A percentile compares a stretch with the other conserved stretches of the same genome.
Evolutionary conservation across 2,329 filamentous ascomycete genomes (phyloP).

Genomic region (Pseudogymnoascus sp.): DNA sequence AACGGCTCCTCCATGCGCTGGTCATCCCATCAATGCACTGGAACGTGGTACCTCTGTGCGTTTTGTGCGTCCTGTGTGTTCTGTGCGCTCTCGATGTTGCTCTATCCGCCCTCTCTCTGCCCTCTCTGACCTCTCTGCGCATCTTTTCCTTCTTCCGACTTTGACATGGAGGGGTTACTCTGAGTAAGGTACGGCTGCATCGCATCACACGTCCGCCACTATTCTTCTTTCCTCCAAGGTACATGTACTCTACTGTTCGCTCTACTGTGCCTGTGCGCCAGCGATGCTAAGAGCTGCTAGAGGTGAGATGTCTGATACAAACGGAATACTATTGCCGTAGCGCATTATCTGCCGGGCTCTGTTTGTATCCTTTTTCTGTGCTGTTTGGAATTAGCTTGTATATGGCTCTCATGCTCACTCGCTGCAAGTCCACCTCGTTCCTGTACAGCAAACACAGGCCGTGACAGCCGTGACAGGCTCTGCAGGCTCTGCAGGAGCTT

Average conservation of each 20-base stretch:
- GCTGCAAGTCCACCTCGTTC: not conserved
- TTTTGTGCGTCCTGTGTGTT: not conserved
- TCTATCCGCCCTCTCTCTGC: not conserved
- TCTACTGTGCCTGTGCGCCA: no score
- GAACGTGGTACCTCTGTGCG: not conserved
- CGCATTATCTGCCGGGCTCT: not conserved
- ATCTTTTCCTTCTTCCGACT: not conserved
- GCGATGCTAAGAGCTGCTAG: not conserved
- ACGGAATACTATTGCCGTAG: not conserved
- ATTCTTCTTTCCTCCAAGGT: not conserved
- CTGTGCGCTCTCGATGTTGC: not conserved
- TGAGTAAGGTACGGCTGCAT: slow-evolving; percentile 4
- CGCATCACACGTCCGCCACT: slow-evolving; percentile 3
- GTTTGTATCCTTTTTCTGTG: not conserved
- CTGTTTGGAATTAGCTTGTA: not conserved
- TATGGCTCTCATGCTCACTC: not conserved
- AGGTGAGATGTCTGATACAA: not conserved
- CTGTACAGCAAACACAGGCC: not conserved
- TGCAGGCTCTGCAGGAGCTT: not conserved
- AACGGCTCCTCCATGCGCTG: not conserved
- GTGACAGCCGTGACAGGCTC: not conserved
- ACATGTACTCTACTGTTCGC: not conserved
- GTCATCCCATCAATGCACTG: not conserved
- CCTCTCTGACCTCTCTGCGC: not conserved
- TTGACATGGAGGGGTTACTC: not conserved